A percentile compares a stretch with the other conserved stretches of the same genome.
Evolutionary conservation across 108 stramenopile genomes (phyloP).

Genomic region (Cyclotella atomus): DNA sequence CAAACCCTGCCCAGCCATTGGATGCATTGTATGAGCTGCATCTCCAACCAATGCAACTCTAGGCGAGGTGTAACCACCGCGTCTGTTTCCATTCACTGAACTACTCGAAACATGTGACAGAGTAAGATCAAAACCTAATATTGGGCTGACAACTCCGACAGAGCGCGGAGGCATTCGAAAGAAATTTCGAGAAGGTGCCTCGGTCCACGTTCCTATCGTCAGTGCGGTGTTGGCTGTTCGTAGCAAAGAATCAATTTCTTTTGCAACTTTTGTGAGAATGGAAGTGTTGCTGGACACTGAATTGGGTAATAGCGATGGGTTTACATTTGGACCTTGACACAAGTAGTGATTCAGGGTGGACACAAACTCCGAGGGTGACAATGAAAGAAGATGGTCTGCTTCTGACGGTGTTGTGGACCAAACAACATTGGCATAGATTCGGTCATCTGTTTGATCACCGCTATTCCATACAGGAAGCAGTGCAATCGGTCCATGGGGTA

Average conservation of each 20-base stretch:
- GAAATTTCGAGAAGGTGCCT: slow-evolving; percentile 60
- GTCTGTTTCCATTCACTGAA: neutral
- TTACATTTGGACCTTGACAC: slow-evolving; percentile 67
- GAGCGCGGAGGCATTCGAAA: slow-evolving; percentile 54
- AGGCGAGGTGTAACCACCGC: slow-evolving; percentile 39
- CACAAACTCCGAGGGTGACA: slow-evolving; percentile 44
- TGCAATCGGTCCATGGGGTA: slow-evolving; percentile 75
- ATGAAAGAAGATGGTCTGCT: slow-evolving; percentile 47
- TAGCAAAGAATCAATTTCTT: slow-evolving; percentile 46
- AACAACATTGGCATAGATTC: slow-evolving; percentile 79
- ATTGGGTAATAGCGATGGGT: slow-evolving; percentile 32
- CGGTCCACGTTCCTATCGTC: slow-evolving; percentile 59
- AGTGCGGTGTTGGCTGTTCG: slow-evolving; percentile 47
- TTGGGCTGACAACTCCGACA: slow-evolving; percentile 30
- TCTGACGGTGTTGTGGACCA: slow-evolving; percentile 82
- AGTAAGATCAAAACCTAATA: slow-evolving; percentile 46
- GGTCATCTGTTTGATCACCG: slow-evolving; percentile 1
- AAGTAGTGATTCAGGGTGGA: slow-evolving; percentile 61
- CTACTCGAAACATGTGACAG: slow-evolving; percentile 31
- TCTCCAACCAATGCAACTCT: slow-evolving; percentile 90
- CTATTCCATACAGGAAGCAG: slow-evolving; percentile 75
- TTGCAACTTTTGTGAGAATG: slow-evolving; percentile 24
- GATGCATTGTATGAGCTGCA: slow-evolving; percentile 97
- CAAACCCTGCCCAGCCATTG: slow-evolving; percentile 97
- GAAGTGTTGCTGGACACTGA: neutral